Percentiles rank a stretch among this genome's conserved stretches.
Evolutionary conservation across 345 rosid species (phyloP).

Genomic region (Syzygium aqueum): DNA sequence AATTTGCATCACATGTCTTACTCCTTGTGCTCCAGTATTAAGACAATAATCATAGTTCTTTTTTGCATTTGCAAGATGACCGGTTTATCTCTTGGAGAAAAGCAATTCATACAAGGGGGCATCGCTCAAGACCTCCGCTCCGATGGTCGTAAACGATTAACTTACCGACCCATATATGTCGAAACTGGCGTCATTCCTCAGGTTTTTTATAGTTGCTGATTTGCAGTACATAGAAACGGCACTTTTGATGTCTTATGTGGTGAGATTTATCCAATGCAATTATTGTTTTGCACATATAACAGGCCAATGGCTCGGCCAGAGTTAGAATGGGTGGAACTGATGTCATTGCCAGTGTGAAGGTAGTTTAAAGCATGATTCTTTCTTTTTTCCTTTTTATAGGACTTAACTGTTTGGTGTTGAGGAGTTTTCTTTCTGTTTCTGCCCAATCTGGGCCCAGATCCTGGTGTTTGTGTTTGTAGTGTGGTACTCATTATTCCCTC

Average conservation of each 20-base stretch:
- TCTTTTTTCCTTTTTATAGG: too few species aligned
- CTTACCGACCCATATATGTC: constrained; percentile 58
- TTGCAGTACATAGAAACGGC: neutral
- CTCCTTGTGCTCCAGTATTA: neutral
- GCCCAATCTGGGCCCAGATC: fast-evolving
- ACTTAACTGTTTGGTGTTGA: neutral
- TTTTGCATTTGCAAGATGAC: constrained; percentile 33
- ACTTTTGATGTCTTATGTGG: neutral
- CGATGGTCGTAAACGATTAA: constrained; percentile 64
- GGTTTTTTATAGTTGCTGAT: constrained; percentile 16
- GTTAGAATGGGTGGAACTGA: constrained; percentile 72
- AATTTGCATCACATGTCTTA: neutral
- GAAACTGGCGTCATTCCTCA: constrained; percentile 88
- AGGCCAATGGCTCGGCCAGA: constrained; percentile 95
- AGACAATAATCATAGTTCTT: neutral
- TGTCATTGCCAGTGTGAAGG: constrained; percentile 96
- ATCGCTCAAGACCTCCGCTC: constrained; percentile 74
- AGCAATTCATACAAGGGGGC: constrained; percentile 63
- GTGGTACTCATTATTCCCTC: neutral
- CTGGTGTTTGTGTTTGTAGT: neutral
- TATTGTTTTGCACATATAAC: neutral
- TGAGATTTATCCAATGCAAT: neutral
- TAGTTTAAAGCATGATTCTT: constrained; percentile 7
- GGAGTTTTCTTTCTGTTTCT: neutral
- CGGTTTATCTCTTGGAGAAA: constrained; percentile 66